Percentiles rank a stretch among this genome's conserved stretches.
phyloP scores from a whole-genome alignment of 495 filamentous ascomycete species.

The Saxophila tyrrhenica region DNA sequence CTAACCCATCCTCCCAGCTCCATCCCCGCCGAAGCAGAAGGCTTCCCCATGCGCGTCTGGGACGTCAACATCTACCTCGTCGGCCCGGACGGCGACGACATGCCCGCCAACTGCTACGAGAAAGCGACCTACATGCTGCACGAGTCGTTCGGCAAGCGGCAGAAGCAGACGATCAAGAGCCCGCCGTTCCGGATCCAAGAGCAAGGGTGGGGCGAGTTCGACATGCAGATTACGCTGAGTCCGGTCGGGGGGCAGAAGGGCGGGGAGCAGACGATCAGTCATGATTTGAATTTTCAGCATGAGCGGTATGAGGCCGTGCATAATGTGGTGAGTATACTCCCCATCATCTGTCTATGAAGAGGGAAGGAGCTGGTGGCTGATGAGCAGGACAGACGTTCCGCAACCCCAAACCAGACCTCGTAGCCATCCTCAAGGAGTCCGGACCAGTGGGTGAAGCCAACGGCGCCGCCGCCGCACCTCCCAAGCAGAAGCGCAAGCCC shows the following conservation, averaged over 20 bases:
- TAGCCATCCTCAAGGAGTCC: conserved; percentile 62
- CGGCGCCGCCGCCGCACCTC: conserved; percentile 46
- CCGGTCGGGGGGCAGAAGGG: conserved; percentile 58
- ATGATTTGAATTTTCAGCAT: conserved; percentile 86
- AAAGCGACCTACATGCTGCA: conserved; percentile 88
- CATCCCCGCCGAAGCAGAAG: conserved; percentile 66
- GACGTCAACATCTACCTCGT: conserved; percentile 50
- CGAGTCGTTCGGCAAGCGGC: conserved; percentile 72
- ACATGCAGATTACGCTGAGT: conserved; percentile 74
- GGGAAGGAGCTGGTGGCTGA: neutral
- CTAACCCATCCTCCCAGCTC: conserved; percentile 44
- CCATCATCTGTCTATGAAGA: neutral
- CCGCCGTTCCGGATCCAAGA: conserved; percentile 84
- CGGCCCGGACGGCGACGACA: conserved; percentile 47
- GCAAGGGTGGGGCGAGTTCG: conserved; percentile 98
- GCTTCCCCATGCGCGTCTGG: conserved; percentile 78
- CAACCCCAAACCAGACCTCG: conserved; percentile 75
- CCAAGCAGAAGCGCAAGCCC: conserved; percentile 63
- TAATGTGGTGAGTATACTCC: conserved; percentile 45
- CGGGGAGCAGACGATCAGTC: conserved; percentile 65
- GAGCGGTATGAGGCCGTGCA: conserved; percentile 77
- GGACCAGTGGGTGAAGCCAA: conserved; percentile 56
- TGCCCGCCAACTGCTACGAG: conserved; percentile 74
- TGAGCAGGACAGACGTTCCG: conserved; percentile 54
- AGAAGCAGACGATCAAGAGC: conserved; percentile 69